Evolutionary conservation across 768 basidiomycete genomes (phyloP).

Genomic region (Boletus coccyginus): DNA sequence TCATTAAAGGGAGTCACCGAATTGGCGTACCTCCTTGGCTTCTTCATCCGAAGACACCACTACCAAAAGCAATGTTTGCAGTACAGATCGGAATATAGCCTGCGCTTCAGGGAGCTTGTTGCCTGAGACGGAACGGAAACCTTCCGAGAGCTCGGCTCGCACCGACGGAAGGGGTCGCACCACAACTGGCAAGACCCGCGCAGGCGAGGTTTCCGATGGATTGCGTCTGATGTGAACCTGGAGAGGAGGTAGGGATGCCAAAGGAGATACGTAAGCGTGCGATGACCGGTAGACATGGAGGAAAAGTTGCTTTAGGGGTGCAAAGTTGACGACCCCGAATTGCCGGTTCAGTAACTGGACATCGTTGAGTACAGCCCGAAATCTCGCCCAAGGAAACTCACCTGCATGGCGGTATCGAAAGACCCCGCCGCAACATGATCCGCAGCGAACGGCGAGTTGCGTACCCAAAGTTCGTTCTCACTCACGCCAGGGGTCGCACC

Average conservation of each 20-base stretch:
- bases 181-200: conserved; percentile 76
- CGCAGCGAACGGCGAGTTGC: conserved; percentile 91
- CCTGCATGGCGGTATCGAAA: conserved; percentile 98
- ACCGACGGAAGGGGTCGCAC: conserved; percentile 69
- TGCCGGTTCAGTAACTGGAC: conserved; percentile 84
- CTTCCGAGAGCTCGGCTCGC: conserved; percentile 80
- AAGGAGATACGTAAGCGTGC: conserved; percentile 81
- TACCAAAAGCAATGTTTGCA: conserved; percentile 77
- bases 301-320: conserved; percentile 83
- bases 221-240: conserved; percentile 87
- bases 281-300: conserved; percentile 85
- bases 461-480: conserved; percentile 89
- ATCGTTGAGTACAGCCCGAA: conserved; percentile 1
- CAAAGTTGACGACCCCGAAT: conserved; percentile 88
- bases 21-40: conserved; percentile 70
- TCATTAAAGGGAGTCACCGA: not conserved
- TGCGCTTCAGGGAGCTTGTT: conserved; percentile 89
- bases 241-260: conserved; percentile 86
- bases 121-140: conserved; percentile 78
- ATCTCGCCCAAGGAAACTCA: conserved; percentile 32
- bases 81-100: conserved; percentile 70
- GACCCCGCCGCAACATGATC: conserved; percentile 96
- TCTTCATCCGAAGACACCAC: conserved; percentile 81
- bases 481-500: conserved; percentile 80
- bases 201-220: conserved; percentile 68